These are phyloP conservation scores for Aspergillus taichungensis DNA, from an alignment of 495 filamentous ascomycete genomes.

Conservation along the genomic window DNA sequence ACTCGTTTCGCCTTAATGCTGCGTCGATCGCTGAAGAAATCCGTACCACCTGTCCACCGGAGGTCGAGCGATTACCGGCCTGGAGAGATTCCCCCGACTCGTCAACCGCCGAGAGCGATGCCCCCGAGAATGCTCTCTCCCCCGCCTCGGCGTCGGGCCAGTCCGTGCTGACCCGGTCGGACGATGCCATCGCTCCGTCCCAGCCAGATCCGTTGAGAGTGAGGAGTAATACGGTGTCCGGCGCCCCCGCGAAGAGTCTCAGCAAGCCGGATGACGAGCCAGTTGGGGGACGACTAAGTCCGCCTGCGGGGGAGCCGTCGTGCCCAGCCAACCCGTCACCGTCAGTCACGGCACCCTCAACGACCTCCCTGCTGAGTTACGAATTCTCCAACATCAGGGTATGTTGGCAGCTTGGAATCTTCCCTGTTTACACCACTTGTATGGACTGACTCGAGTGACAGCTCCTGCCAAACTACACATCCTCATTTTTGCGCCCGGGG, in stretches of 20 bases:
- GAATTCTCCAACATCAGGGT: slow-evolving; percentile 62
- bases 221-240: slow-evolving; percentile 14
- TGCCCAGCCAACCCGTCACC: slow-evolving; percentile 21
- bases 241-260: slow-evolving; percentile 16
- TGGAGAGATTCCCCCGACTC: slow-evolving; percentile 32
- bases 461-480: slow-evolving; percentile 49
- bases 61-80: slow-evolving; percentile 33
- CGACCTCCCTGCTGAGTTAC: slow-evolving; percentile 46
- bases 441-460: slow-evolving; percentile 15
- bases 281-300: slow-evolving; percentile 24
- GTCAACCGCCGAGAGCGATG: slow-evolving; percentile 14
- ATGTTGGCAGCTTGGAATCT: slow-evolving; percentile 17
- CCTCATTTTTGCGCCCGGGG: slow-evolving; percentile 78
- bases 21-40: slow-evolving; percentile 41
- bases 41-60: slow-evolving; percentile 52
- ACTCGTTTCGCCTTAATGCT: slow-evolving; percentile 29
- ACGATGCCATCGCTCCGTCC: slow-evolving; percentile 24
- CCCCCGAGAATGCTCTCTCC: slow-evolving; percentile 23
- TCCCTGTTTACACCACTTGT: not conserved
- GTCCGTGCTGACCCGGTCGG: slow-evolving; percentile 23
- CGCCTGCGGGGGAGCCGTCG: slow-evolving; percentile 19
- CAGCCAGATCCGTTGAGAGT: slow-evolving; percentile 18
- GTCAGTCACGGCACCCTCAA: slow-evolving; percentile 24
- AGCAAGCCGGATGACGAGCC: slow-evolving; percentile 29
- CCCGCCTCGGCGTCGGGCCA: slow-evolving; percentile 18